Percentiles rank a stretch among this genome's conserved stretches.
Conservation (phyloP, 805 yeast species). For the Saccharomycopsis fodiens region DNA sequence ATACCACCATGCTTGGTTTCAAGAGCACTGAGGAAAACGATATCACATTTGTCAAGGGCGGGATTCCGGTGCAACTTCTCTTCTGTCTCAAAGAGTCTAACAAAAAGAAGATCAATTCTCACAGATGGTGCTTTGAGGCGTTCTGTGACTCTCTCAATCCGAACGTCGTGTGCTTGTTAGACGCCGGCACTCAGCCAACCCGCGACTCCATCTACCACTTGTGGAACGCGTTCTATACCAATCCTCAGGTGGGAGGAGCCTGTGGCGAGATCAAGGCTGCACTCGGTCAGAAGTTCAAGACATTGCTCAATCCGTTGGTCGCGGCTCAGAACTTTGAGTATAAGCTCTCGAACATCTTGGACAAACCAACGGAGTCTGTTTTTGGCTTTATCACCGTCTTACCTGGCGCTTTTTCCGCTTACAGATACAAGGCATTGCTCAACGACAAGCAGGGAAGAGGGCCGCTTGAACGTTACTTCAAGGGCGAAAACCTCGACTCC, state of each 20-base stretch:
- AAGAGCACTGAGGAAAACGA: conserved; percentile 29
- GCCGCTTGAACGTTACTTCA: conserved; percentile 83
- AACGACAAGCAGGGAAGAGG: conserved; percentile 65
- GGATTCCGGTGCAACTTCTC: conserved; percentile 77
- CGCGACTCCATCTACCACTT: conserved; percentile 77
- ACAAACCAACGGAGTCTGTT: conserved; percentile 91
- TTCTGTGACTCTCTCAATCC: conserved; percentile 81
- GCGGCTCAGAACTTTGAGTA: conserved; percentile 97
- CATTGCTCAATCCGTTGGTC: conserved; percentile 74
- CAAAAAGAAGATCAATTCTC: conserved; percentile 86
- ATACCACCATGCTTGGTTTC: conserved; percentile 81
- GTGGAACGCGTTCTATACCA: conserved; percentile 76
- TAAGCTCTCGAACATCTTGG: conserved; percentile 89
- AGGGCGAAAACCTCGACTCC: conserved; percentile 76
- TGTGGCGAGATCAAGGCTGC: conserved; percentile 94
- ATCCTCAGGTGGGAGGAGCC: conserved; percentile 87
- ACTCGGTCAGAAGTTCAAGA: conserved; percentile 52
- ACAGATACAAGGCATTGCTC: conserved; percentile 72
- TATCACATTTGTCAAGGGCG: conserved; percentile 61
- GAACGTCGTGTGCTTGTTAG: conserved; percentile 72
- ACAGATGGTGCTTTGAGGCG: conserved; percentile 94
- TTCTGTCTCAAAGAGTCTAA: conserved; percentile 89
- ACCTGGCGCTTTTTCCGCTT: conserved; percentile 97
- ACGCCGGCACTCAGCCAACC: conserved; percentile 92
- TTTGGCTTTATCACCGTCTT: conserved; percentile 92